Base-by-base conservation (phyloP, 2,329 filamentous ascomycete species). In the Lecanicillium sp. region DNA sequence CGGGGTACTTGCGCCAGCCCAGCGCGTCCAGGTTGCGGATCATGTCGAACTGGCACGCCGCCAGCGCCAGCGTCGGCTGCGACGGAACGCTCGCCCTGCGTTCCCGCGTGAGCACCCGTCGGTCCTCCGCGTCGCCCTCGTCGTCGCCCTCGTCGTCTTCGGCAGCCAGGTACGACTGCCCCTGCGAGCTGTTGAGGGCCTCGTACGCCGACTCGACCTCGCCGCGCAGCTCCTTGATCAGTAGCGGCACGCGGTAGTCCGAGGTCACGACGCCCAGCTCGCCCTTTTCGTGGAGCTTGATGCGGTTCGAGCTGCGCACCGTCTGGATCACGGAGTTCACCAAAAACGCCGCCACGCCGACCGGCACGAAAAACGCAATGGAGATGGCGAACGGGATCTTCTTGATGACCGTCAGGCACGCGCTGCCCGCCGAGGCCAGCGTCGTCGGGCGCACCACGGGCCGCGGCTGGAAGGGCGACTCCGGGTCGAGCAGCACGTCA, bases 31-130 rank as follows among this genome's bases (percentile, higher is more conserved):
- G 71, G 9, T 81, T 79, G 24, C 85, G 75, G 52, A 95, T 86
- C 79, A 95, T 95, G 41, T 78, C 75, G 62, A 95, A 95, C 66
- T 97, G 91, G 40, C 82, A 79, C 4, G 83, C 74, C 0, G 87
- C 83, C 45, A 97, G 69, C 1, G 90, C 90, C 46, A 97, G 73
- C 0, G 83, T 89, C 1, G 86, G 87, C 54, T 79, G 77, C 4
- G 75, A 68, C 1, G 70, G 63, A 2, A 62, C 59, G 19, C 69
- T 71, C 55, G 65, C 64, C 43, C 68, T 63, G 29, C 70, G 58
- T 56, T 73, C 70, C 36, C 57, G 65, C 41, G 57, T 64, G 49
- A 77, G 65, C 15, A 70, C 54, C 11, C 62, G 63, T 21, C 69
- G 60, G 40, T 74, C 71, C 49, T 70, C 62, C 6, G 62, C 45